A percentile compares a stretch with the other conserved stretches of the same genome.
Conservation (phyloP, 495 filamentous ascomycete species). For the Penicilliopsis zonata region DNA sequence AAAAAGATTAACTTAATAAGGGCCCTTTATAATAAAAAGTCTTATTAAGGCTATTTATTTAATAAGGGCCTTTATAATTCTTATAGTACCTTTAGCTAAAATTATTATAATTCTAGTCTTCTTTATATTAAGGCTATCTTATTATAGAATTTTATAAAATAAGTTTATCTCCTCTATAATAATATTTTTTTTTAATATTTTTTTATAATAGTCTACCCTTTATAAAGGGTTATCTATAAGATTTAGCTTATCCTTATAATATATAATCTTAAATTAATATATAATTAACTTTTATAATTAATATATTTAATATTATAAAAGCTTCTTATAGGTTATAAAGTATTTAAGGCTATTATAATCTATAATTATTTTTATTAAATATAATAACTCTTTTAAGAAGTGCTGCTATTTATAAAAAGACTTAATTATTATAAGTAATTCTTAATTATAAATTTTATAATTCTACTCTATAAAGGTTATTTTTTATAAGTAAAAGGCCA, state of each 20-base stretch:
- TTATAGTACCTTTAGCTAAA: no score
- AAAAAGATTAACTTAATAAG: no score
- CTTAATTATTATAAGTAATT: not conserved
- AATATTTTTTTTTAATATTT: constrained; percentile 2
- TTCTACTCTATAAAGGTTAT: not conserved
- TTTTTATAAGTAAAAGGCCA: constrained; percentile 1
- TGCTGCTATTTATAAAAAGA: not conserved
- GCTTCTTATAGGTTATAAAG: not conserved
- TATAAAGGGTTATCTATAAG: constrained; percentile 1
- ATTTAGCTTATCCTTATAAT: not conserved
- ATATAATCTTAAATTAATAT: constrained; percentile 6
- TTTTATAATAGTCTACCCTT: not conserved
- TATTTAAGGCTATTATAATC: not conserved
- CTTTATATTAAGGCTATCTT: constrained; percentile 1
- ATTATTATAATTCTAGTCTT: no score
- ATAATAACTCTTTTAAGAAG: not conserved
- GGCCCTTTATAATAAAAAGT: no score
- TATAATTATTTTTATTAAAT: not conserved
- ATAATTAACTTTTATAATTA: constrained; percentile 1
- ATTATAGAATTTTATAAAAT: constrained; percentile 3
- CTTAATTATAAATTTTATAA: not conserved
- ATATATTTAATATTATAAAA: constrained; percentile 5
- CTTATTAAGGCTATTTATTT: no score
- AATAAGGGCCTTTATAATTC: no score
- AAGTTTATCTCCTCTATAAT: constrained; percentile 4